Evolutionary conservation across 441 rosid species (phyloP).

Genomic region (California macrophylla): DNA sequence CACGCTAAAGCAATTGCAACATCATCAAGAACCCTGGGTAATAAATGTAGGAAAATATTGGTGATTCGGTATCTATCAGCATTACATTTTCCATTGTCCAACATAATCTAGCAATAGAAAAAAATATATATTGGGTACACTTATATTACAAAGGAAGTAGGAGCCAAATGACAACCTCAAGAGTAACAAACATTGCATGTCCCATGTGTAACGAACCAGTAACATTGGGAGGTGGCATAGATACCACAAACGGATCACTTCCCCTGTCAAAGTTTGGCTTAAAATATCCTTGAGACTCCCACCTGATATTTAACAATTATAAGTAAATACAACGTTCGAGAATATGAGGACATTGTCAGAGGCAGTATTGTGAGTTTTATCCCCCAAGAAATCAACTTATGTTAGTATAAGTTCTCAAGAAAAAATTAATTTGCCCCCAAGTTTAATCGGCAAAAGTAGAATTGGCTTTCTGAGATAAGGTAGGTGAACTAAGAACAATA

Average conservation of each 20-base stretch:
- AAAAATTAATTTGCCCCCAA: not conserved
- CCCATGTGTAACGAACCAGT: conserved; percentile 98
- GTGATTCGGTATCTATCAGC: not conserved
- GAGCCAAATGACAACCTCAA: conserved; percentile 60
- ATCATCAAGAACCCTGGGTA: not conserved
- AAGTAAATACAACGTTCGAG: conserved; percentile 4
- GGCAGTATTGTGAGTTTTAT: not conserved
- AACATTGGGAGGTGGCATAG: conserved; percentile 99
- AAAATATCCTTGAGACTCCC: conserved; percentile 93
- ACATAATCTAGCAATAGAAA: not conserved
- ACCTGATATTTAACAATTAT: conserved; percentile 41
- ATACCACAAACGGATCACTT: conserved; percentile 70
- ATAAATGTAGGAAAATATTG: not conserved
- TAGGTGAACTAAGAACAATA: not conserved
- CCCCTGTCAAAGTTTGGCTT: conserved; percentile 63
- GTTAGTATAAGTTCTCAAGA: not conserved
- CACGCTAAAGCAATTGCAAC: not conserved
- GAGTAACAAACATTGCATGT: conserved; percentile 97
- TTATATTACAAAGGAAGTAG: conserved; percentile 7
- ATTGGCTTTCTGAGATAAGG: not conserved
- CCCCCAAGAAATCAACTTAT: too few species aligned
- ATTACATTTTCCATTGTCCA: not conserved
- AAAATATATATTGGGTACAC: not conserved
- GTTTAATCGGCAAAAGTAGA: not conserved
- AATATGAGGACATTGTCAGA: not conserved